Percentiles rank a stretch among this genome's conserved stretches.
Evolutionary conservation across 2,329 filamentous ascomycete species (phyloP).

Genomic region (Didymella keratinophila): DNA sequence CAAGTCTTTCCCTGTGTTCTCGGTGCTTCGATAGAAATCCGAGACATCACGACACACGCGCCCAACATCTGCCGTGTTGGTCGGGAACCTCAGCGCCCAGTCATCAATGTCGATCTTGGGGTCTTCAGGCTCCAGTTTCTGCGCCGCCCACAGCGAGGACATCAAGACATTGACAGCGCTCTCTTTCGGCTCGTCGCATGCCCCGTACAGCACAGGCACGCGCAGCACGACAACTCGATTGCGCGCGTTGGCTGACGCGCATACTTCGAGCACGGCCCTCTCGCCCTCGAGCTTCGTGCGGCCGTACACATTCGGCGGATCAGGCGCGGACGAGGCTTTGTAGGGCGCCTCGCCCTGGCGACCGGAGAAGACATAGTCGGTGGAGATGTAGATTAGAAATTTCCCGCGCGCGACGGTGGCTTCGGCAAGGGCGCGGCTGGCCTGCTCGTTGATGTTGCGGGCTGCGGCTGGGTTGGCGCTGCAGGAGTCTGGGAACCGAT

Average conservation of each 20-base stretch:
- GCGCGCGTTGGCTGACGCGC: slow-evolving; percentile 29
- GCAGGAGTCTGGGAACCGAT: slow-evolving; percentile 87
- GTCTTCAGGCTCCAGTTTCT: slow-evolving; percentile 59
- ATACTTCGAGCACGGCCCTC: slow-evolving; percentile 72
- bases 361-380: slow-evolving; percentile 82
- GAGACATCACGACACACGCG: slow-evolving; percentile 79
- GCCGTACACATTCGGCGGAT: slow-evolving; percentile 81
- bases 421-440: slow-evolving; percentile 71
- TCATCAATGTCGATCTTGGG: slow-evolving; percentile 77
- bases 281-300: slow-evolving; percentile 77
- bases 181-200: slow-evolving; percentile 71
- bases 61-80: slow-evolving; percentile 86
- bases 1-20: slow-evolving; percentile 56
- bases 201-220: slow-evolving; percentile 85
- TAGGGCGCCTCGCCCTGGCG: slow-evolving; percentile 84
- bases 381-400: slow-evolving; percentile 79
- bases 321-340: slow-evolving; percentile 67
- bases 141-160: slow-evolving; percentile 76
- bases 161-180: slow-evolving; percentile 85
- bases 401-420: slow-evolving; percentile 69
- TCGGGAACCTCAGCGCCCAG: slow-evolving; percentile 84
- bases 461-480: slow-evolving; percentile 80
- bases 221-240: slow-evolving; percentile 68
- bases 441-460: slow-evolving; percentile 75
- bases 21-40: slow-evolving; percentile 63